Conservation (phyloP, 164 flowering plant genomes). For the Tetracentron sinense region DNA sequence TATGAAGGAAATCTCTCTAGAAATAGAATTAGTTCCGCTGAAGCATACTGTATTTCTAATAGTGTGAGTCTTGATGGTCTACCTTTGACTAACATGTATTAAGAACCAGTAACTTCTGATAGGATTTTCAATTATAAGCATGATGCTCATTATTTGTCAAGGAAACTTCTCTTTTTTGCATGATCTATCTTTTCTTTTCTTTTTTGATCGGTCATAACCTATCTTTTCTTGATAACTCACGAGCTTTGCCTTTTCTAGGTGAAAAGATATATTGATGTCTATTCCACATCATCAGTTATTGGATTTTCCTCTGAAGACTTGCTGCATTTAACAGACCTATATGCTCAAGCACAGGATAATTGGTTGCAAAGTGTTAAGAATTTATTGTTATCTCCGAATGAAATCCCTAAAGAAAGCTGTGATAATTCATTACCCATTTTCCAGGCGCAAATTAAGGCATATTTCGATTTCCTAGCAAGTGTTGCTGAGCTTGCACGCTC, state of each 20-base stretch:
- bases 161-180: too few species aligned
- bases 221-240: slow-evolving; percentile 1
- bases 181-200: background rate
- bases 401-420: slow-evolving; percentile 19
- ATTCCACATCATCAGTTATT: slow-evolving; percentile 79
- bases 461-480: slow-evolving; percentile 52
- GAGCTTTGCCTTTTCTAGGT: slow-evolving; percentile 50
- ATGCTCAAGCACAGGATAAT: slow-evolving; percentile 57
- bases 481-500: slow-evolving; percentile 89
- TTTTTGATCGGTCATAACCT: too few species aligned
- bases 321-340: slow-evolving; percentile 42
- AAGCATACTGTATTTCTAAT: background rate
- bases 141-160: background rate
- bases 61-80: background rate
- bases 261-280: slow-evolving; percentile 85
- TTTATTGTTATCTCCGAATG: slow-evolving; percentile 10
- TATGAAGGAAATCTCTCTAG: background rate
- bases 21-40: background rate
- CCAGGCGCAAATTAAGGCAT: slow-evolving; percentile 50
- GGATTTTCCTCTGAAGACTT: slow-evolving; percentile 88
- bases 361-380: slow-evolving; percentile 35
- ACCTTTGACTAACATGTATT: background rate
- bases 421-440: slow-evolving; percentile 33
- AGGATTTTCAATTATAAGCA: background rate
- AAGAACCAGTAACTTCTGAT: background rate